A percentile compares a stretch with the other conserved stretches of the same genome.
phyloP scores from a whole-genome alignment of 2,329 filamentous ascomycete genomes.

The Lachnellula arida region DNA sequence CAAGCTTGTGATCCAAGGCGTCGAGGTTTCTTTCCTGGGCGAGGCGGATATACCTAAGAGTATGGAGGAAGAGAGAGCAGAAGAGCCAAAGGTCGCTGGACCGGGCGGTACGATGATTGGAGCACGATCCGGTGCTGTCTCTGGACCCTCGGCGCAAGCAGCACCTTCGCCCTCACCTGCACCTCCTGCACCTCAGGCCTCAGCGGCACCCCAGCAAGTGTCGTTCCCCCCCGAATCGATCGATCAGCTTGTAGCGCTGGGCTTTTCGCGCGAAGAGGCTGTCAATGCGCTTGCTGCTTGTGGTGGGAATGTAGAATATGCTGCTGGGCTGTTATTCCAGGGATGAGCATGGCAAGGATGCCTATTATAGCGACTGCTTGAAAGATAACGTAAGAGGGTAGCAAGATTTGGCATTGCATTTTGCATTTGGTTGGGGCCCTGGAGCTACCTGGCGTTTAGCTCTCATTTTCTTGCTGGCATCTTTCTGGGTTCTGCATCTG shows the following conservation, averaged over 20 bases:
- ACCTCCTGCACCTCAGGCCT: constrained; percentile 11
- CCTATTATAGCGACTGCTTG: not conserved
- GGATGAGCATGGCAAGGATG: constrained; percentile 30
- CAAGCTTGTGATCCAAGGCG: constrained; percentile 80
- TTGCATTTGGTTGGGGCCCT: constrained; percentile 9
- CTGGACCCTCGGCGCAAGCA: constrained; percentile 33
- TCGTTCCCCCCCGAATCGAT: constrained; percentile 57
- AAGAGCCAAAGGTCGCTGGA: constrained; percentile 80
- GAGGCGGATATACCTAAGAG: constrained; percentile 93
- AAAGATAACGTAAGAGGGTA: constrained; percentile 10
- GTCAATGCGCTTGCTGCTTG: constrained; percentile 77
- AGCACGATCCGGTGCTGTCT: constrained; percentile 72
- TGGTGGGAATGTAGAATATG: constrained; percentile 80
- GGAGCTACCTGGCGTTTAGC: constrained; percentile 1
- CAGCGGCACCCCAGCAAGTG: constrained; percentile 26
- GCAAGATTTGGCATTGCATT: constrained; percentile 17
- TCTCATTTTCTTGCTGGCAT: not conserved
- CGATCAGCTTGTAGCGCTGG: constrained; percentile 70
- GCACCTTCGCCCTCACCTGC: constrained; percentile 20
- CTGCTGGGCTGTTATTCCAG: constrained; percentile 73
- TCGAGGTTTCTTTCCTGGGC: constrained; percentile 83
- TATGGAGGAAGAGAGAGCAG: constrained; percentile 63
- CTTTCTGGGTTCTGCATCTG: not conserved
- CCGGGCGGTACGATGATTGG: constrained; percentile 88
- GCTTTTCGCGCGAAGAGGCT: constrained; percentile 71